Evolutionary conservation across 768 basidiomycete genomes (phyloP).

Genomic region (Asterophora parasitica): DNA sequence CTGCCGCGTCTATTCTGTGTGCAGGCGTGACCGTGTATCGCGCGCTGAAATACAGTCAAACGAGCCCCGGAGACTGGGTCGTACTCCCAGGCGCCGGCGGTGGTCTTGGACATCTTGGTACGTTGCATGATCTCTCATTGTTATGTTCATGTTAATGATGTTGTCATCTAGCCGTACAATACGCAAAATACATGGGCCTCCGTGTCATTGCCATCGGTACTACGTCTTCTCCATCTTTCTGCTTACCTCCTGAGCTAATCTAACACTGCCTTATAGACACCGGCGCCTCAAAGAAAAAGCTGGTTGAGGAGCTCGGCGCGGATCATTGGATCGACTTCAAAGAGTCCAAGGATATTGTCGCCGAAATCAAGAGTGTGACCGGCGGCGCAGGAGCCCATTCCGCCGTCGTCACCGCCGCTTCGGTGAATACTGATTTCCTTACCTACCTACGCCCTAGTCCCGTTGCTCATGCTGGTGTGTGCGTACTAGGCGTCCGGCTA

Average conservation of each 20-base stretch:
- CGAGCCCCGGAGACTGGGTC: slow-evolving; percentile 68
- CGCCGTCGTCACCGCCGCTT: slow-evolving; percentile 56
- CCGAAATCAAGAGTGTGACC: slow-evolving; percentile 56
- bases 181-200: slow-evolving; percentile 72
- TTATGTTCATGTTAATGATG: neutral
- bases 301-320: slow-evolving; percentile 28
- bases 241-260: neutral
- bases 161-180: slow-evolving; percentile 55
- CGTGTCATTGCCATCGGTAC: slow-evolving; percentile 72
- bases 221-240: slow-evolving; percentile 2
- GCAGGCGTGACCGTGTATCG: slow-evolving; percentile 86
- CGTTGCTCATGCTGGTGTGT: neutral
- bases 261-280: slow-evolving; percentile 42
- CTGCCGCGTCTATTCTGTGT: slow-evolving; percentile 73
- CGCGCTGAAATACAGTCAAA: slow-evolving; percentile 69
- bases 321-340: slow-evolving; percentile 80
- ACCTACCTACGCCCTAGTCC: neutral
- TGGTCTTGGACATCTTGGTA: slow-evolving; percentile 79
- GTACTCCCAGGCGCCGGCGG: slow-evolving; percentile 77
- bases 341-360: slow-evolving; percentile 58
- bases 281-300: slow-evolving; percentile 61
- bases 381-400: slow-evolving; percentile 72
- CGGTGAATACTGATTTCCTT: slow-evolving; percentile 22
- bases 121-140: neutral
- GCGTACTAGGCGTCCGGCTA: slow-evolving; percentile 31